Evolutionary conservation across 257 asterid species (phyloP), one percentile per base, ranked within the genome.

Genomic region (Perilla frutescens): DNA sequence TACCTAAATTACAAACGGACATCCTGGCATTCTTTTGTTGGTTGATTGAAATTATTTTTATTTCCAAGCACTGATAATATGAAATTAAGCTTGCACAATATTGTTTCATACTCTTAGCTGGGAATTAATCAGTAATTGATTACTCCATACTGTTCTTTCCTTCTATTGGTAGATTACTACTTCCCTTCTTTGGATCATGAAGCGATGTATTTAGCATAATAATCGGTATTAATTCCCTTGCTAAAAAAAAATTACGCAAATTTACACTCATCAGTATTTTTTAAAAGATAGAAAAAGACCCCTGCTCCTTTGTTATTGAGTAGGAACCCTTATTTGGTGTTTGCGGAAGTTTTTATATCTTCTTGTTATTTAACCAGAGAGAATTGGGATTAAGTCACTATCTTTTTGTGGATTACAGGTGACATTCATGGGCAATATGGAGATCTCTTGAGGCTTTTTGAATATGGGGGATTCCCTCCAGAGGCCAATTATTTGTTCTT

Each of bases 361-460:
- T 60, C 13, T 47, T 59, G 36, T 39, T 62, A 3, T 34, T 56
- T 58, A 7, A 76, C 50, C 44, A 7, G 56, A 39, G 49, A 29
- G 44, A 37, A 6, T 26, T 53, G 15, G 41, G 41, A 66, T 66
- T 71, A 7, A 70, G 3, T 61, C 70, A 8, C 36, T 11, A 9
- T 73, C 69, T 66, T 43, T 8, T 26, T 29, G 7, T 78, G 57
- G 39, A 61, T 74, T 70, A 40, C 80, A 85, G 90, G 90, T 36
- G 90, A 85, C 71, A 85, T 85, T 67, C 90, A 85, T 55, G 90
- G 90, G 65, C 90, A 85, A 72, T 85, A 85, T 56, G 87, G 86
- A 70, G 90, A 85, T 75, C 87, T 85, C 81, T 79, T 86, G 76
- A 81, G 90, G 79, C 90, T 86, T 68, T 83, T 86, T 11, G 90